Evolutionary conservation across 306 rosid species (phyloP).

Genomic region (Rubus idaeus): DNA sequence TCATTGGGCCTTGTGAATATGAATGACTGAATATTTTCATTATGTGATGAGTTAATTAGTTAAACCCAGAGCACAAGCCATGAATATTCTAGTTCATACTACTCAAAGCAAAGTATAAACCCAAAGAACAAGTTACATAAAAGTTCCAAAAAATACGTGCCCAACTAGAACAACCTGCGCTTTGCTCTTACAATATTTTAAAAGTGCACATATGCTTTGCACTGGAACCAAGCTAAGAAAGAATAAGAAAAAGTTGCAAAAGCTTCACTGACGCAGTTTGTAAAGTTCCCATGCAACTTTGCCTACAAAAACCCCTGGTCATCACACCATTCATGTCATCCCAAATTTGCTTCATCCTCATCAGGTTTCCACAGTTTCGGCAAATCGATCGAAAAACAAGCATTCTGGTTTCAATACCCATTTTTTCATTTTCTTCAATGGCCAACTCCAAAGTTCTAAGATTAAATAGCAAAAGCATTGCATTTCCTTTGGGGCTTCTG

Average conservation of each 20-base stretch:
- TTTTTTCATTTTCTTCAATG: slow-evolving; percentile 40
- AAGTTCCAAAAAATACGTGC: slow-evolving; percentile 28
- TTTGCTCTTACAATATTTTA: neutral
- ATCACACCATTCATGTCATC: slow-evolving; percentile 35
- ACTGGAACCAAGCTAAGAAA: slow-evolving; percentile 51
- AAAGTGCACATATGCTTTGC: slow-evolving; percentile 74
- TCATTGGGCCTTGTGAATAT: neutral
- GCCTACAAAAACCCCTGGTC: slow-evolving; percentile 69
- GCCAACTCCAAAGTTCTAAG: slow-evolving; percentile 25
- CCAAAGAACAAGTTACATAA: slow-evolving; percentile 36
- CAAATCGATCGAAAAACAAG: slow-evolving; percentile 1
- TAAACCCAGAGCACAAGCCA: slow-evolving; percentile 62
- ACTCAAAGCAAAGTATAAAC: slow-evolving; percentile 73
- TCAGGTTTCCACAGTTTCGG: neutral
- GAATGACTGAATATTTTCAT: neutral
- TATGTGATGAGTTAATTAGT: neutral
- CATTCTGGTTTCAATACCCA: neutral
- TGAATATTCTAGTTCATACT: slow-evolving; percentile 51
- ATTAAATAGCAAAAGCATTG: slow-evolving; percentile 23
- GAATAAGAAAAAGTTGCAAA: slow-evolving; percentile 58
- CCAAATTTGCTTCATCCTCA: neutral
- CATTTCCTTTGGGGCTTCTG: slow-evolving; percentile 40
- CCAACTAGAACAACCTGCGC: neutral
- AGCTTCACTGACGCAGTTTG: slow-evolving; percentile 59
- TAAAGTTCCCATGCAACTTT: slow-evolving; percentile 42